These are phyloP conservation scores for Pseudevernia furfuracea DNA, from an alignment of 495 filamentous ascomycete species.

Conservation along the genomic window DNA sequence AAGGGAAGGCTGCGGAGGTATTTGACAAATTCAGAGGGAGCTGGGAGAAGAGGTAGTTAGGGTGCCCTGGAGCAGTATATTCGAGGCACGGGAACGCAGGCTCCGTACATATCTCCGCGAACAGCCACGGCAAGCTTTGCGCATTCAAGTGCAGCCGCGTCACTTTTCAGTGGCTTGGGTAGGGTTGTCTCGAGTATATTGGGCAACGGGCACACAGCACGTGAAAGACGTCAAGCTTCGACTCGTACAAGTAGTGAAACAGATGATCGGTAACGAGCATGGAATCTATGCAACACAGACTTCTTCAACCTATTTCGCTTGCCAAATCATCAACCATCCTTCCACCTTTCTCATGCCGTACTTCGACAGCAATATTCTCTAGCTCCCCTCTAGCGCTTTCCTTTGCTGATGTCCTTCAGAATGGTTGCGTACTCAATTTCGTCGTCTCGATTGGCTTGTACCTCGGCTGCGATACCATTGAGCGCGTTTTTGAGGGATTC, in stretches of 20 bases:
- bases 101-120: neutral
- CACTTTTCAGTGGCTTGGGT: neutral
- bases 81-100: neutral
- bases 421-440: slow-evolving; percentile 83
- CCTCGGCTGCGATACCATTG: slow-evolving; percentile 66
- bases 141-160: neutral
- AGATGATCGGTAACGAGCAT: slow-evolving; percentile 6
- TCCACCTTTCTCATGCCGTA: neutral
- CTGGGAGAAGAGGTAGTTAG: slow-evolving; percentile 41
- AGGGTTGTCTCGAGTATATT: neutral
- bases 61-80: neutral
- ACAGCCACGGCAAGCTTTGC: neutral
- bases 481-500: slow-evolving; percentile 83
- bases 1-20: slow-evolving; percentile 56
- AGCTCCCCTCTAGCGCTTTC: slow-evolving; percentile 34
- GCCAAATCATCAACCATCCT: neutral
- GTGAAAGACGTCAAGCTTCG: neutral
- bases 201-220: neutral
- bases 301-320: slow-evolving; percentile 1
- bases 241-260: neutral
- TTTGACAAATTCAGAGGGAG: slow-evolving; percentile 59
- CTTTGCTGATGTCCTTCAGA: slow-evolving; percentile 74
- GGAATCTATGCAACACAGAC: slow-evolving; percentile 3
- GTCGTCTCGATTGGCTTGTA: slow-evolving; percentile 87
- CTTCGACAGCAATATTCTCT: neutral